Conservation (phyloP, 352 stramenopile genomes). For the Globisporangium radiosum region DNA sequence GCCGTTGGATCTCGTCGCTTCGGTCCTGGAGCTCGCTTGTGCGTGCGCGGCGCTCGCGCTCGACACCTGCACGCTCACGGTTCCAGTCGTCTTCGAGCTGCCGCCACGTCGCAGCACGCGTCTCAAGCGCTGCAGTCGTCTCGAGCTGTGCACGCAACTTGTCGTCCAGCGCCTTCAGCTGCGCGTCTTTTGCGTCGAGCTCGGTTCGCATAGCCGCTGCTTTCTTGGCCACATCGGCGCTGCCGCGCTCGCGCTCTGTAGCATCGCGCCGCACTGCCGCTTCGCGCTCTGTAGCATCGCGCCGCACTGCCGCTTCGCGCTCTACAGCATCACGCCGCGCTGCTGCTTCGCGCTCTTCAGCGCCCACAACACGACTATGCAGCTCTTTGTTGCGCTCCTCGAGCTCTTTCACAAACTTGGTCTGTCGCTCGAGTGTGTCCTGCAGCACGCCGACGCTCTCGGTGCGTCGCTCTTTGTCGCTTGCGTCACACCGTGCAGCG, state of each 20-base stretch:
- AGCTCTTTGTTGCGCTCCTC: conserved; percentile 12
- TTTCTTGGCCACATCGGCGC: not conserved
- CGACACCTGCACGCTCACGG: conserved; percentile 1
- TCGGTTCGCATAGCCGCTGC: not conserved
- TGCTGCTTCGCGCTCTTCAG: conserved; percentile 1
- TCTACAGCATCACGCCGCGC: not conserved
- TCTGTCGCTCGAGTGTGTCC: conserved; percentile 13
- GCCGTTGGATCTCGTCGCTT: conserved; percentile 12
- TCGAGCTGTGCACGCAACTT: conserved; percentile 8
- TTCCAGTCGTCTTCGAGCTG: conserved; percentile 8
- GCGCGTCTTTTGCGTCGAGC: conserved; percentile 5
- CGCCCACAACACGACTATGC: not conserved
- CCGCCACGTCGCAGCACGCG: not conserved
- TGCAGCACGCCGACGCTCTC: conserved; percentile 12
- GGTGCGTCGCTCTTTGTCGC: conserved; percentile 3
- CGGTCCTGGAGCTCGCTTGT: conserved; percentile 2
- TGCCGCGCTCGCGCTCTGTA: not conserved
- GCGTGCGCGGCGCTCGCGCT: conserved; percentile 3
- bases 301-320: not conserved
- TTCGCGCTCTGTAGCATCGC: conserved; percentile 1
- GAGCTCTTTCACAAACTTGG: conserved; percentile 8
- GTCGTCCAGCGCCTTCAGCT: not conserved
- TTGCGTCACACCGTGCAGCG: conserved; percentile 7
- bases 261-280: not conserved
- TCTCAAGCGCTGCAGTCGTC: not conserved